phyloP scores from a whole-genome alignment of 2,329 filamentous ascomycete species.

The Knoxdaviesia capensis region DNA sequence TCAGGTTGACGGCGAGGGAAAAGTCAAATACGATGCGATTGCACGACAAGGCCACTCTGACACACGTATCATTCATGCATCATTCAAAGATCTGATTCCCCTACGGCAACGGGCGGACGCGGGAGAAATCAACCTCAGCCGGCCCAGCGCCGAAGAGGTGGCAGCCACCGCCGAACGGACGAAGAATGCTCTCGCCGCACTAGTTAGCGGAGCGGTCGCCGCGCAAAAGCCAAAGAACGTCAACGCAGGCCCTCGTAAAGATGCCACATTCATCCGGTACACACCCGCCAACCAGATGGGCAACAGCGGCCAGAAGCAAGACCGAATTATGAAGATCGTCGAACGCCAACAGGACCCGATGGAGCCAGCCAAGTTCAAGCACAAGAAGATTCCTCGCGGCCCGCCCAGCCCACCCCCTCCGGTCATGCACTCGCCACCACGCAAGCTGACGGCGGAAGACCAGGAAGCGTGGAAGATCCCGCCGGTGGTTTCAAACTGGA shows the following conservation, averaged over 20 bases:
- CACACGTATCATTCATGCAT: slow-evolving; percentile 72
- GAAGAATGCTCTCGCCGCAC: slow-evolving; percentile 59
- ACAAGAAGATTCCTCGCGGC: slow-evolving; percentile 91
- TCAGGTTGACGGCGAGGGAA: slow-evolving; percentile 77
- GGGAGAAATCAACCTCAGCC: slow-evolving; percentile 71
- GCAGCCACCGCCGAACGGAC: slow-evolving; percentile 72
- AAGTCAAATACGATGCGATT: slow-evolving; percentile 92
- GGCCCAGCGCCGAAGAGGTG: slow-evolving; percentile 71
- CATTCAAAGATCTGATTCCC: slow-evolving; percentile 92
- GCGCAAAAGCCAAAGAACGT: slow-evolving; percentile 95
- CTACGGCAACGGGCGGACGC: slow-evolving; percentile 82
- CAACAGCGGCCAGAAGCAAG: slow-evolving; percentile 64
- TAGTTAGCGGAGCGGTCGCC: slow-evolving; percentile 71
- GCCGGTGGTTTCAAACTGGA: slow-evolving; percentile 92
- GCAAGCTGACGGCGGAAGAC: slow-evolving; percentile 90
- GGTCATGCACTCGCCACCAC: slow-evolving; percentile 82
- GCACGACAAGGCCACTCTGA: slow-evolving; percentile 75
- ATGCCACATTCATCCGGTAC: slow-evolving; percentile 87
- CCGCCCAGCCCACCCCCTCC: slow-evolving; percentile 85
- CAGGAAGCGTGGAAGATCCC: slow-evolving; percentile 87
- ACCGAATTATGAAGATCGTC: slow-evolving; percentile 97
- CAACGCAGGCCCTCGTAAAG: slow-evolving; percentile 57
- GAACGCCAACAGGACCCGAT: slow-evolving; percentile 84
- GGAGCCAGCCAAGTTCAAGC: slow-evolving; percentile 96
- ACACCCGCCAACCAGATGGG: slow-evolving; percentile 97